Conservation (phyloP, 768 basidiomycete species). For the Mycena belliarum region DNA sequence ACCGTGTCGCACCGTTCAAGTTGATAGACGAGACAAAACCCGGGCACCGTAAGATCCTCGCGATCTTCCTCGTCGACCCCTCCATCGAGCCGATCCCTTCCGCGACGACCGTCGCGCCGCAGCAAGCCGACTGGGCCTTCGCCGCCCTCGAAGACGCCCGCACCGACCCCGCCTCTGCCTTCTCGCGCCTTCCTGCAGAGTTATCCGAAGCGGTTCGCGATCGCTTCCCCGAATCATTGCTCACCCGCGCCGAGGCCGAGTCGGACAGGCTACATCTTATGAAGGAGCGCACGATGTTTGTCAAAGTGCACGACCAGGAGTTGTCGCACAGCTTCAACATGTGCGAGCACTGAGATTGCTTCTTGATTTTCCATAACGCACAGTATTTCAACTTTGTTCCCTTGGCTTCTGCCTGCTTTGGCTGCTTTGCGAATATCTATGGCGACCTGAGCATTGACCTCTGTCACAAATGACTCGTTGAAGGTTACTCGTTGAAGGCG, state of each 20-base stretch:
- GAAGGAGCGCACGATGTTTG: neutral
- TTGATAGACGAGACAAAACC: conserved; percentile 34
- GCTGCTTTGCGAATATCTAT: too few species aligned
- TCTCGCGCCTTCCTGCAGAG: neutral
- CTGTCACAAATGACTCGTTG: too few species aligned
- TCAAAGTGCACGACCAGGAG: neutral
- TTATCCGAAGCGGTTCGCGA: neutral
- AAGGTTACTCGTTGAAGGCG: too few species aligned
- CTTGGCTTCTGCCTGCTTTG: too few species aligned
- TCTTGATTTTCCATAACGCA: too few species aligned
- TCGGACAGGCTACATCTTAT: neutral
- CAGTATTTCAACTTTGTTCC: too few species aligned
- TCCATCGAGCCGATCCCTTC: conserved; percentile 28
- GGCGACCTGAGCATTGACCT: too few species aligned
- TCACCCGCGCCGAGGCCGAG: neutral
- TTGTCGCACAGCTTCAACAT: neutral
- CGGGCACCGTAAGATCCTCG: conserved; percentile 40
- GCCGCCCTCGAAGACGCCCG: conserved; percentile 11
- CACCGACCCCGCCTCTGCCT: neutral
- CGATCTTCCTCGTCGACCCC: conserved; percentile 40
- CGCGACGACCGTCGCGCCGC: conserved; percentile 29
- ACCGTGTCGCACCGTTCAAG: conserved; percentile 36
- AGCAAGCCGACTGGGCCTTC: conserved; percentile 31
- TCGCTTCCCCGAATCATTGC: neutral
- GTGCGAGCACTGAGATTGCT: neutral